phyloP scores from a whole-genome alignment of 2,329 filamentous ascomycete genomes.

The Ceratocystis cubensis region DNA sequence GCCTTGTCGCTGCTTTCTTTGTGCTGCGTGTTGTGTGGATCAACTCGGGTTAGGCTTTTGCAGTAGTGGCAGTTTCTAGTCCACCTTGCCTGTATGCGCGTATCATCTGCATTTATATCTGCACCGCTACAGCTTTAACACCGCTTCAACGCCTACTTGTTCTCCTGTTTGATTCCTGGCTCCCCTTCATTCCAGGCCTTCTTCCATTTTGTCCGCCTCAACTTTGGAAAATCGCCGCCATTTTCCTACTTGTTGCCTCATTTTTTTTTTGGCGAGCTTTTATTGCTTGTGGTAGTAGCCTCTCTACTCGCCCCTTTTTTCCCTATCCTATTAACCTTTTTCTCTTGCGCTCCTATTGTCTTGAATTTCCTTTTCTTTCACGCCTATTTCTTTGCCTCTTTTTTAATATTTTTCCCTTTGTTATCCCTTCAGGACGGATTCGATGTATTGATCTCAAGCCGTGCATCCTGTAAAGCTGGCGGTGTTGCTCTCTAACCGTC shows the following conservation, averaged over 20 bases:
- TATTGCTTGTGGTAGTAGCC: neutral
- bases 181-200: slow-evolving; percentile 5
- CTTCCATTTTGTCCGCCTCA: neutral
- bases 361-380: neutral
- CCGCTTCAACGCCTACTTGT: neutral
- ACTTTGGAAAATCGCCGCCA: slow-evolving; percentile 1
- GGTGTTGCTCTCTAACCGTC: slow-evolving; percentile 5
- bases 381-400: neutral
- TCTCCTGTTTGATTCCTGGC: slow-evolving; percentile 2
- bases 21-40: slow-evolving; percentile 1
- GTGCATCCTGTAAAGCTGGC: slow-evolving; percentile 4
- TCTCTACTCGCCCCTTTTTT: neutral
- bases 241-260: slow-evolving; percentile 4
- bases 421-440: slow-evolving; percentile 9
- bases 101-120: slow-evolving; percentile 5
- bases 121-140: slow-evolving; percentile 10
- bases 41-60: slow-evolving; percentile 2
- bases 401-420: neutral
- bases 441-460: slow-evolving; percentile 1
- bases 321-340: neutral
- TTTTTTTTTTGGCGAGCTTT: neutral
- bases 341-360: neutral
- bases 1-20: neutral
- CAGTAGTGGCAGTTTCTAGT: neutral
- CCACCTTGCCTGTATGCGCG: neutral